Percentiles rank a stretch among this genome's conserved stretches.
Conservation (phyloP, 495 filamentous ascomycete genomes). For the Penicillium coprophilum region DNA sequence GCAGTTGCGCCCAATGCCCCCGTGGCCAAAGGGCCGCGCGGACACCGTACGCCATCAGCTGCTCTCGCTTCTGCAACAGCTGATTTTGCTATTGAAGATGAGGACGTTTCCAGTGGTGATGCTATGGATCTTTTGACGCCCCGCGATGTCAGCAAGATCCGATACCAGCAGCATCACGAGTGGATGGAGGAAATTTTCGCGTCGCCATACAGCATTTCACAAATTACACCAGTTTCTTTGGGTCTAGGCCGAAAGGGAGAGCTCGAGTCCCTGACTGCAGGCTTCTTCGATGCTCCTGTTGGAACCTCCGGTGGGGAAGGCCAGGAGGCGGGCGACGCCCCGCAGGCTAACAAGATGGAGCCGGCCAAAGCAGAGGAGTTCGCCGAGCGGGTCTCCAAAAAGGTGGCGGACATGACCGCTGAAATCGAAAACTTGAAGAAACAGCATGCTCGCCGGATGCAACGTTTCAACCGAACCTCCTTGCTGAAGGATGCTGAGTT, state of each 20-base stretch:
- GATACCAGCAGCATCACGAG: slow-evolving; percentile 93
- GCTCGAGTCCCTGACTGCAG: slow-evolving; percentile 75
- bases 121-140: slow-evolving; percentile 84
- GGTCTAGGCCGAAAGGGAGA: slow-evolving; percentile 85
- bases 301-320: slow-evolving; percentile 32
- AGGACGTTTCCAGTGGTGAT: slow-evolving; percentile 82
- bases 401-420: slow-evolving; percentile 61
- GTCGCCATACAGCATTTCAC: slow-evolving; percentile 75
- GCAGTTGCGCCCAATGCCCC: slow-evolving; percentile 31
- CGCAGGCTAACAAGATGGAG: slow-evolving; percentile 61
- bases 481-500: slow-evolving; percentile 62
- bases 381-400: slow-evolving; percentile 65
- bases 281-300: slow-evolving; percentile 66
- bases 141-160: slow-evolving; percentile 76
- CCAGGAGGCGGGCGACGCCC: slow-evolving; percentile 43
- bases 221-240: slow-evolving; percentile 85
- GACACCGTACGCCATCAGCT: slow-evolving; percentile 39
- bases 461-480: slow-evolving; percentile 67
- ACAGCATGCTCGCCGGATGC: slow-evolving; percentile 70
- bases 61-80: slow-evolving; percentile 37
- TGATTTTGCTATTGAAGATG: slow-evolving; percentile 73
- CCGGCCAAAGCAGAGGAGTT: slow-evolving; percentile 72
- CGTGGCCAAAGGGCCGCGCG: slow-evolving; percentile 37
- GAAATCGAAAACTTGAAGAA: slow-evolving; percentile 82
- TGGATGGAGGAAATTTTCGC: slow-evolving; percentile 99